A percentile compares a stretch with the other conserved stretches of the same genome.
These are phyloP conservation scores for Pythium folliculosum DNA, from an alignment of 352 stramenopile species.

Conservation along the genomic window DNA sequence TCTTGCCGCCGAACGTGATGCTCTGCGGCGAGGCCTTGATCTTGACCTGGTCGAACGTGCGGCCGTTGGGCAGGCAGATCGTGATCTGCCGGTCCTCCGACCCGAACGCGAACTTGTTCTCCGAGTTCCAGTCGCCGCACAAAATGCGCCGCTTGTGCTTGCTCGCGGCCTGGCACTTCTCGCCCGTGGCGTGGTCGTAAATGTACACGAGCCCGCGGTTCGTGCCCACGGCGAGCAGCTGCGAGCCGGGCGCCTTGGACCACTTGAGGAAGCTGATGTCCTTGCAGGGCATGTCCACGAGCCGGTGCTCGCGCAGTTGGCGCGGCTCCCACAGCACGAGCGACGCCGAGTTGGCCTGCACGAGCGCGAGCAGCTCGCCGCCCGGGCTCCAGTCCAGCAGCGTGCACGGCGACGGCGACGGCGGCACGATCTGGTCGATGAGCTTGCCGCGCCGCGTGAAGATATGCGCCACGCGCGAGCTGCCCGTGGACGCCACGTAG, in stretches of 20 bases:
- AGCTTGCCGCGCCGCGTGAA: constrained; percentile 70
- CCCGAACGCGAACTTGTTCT: constrained; percentile 83
- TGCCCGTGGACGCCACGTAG: constrained; percentile 76
- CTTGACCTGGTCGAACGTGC: constrained; percentile 75
- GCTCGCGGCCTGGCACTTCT: constrained; percentile 55
- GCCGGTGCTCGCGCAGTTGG: constrained; percentile 57
- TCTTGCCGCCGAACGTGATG: constrained; percentile 78
- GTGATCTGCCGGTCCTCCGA: constrained; percentile 81
- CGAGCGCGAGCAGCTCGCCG: constrained; percentile 68
- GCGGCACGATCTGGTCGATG: constrained; percentile 78
- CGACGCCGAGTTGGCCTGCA: constrained; percentile 71
- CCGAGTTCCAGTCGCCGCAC: constrained; percentile 77
- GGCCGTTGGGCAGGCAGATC: constrained; percentile 63
- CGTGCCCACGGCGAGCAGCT: constrained; percentile 71
- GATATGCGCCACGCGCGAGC: constrained; percentile 75
- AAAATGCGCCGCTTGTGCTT: constrained; percentile 83
- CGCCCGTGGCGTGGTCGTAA: constrained; percentile 62
- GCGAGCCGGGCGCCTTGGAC: constrained; percentile 65
- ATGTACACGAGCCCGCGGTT: constrained; percentile 78
- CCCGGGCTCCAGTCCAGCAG: constrained; percentile 77
- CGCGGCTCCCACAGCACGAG: constrained; percentile 76
- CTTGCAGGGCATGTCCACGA: constrained; percentile 70
- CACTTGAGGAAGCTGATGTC: constrained; percentile 82
- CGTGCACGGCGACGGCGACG: constrained; percentile 71
- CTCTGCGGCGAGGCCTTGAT: constrained; percentile 73